Conservation (phyloP, 192 early-diverging fungal genomes). For the Ambispora gerdemannii region DNA sequence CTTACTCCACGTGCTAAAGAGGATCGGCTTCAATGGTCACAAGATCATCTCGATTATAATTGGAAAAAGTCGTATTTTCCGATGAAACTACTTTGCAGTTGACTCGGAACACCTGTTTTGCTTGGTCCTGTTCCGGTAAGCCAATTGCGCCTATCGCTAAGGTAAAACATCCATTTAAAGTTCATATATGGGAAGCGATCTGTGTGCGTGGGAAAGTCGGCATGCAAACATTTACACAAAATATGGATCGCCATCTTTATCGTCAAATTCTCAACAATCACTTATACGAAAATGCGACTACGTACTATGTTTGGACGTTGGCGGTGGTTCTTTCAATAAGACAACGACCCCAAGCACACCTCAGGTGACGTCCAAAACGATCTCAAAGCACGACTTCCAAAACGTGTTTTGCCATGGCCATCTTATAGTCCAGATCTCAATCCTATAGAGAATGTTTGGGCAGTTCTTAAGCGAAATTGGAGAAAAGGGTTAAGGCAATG, state of each 20-base stretch:
- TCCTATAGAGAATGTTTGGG: no score
- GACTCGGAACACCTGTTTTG: not conserved
- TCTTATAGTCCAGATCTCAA: slow-evolving; percentile 17
- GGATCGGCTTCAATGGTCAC: not conserved
- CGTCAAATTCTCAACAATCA: slow-evolving; percentile 14
- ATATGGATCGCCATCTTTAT: not conserved
- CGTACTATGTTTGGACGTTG: no score
- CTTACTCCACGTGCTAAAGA: no score
- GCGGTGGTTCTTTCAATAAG: not conserved
- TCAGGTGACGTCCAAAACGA: not conserved
- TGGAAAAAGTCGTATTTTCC: slow-evolving; percentile 1
- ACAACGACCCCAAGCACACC: slow-evolving; percentile 3
- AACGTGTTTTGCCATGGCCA: slow-evolving; percentile 3
- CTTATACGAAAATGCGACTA: slow-evolving; percentile 2
- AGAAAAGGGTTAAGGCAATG: not conserved
- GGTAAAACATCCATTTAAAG: slow-evolving; percentile 15
- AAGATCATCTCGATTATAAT: not conserved
- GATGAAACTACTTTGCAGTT: slow-evolving; percentile 5
- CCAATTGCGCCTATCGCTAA: not conserved
- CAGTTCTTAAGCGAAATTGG: slow-evolving; percentile 8
- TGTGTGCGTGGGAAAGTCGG: no score
- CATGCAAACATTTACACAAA: slow-evolving; percentile 2
- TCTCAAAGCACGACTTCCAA: not conserved
- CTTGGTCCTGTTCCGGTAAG: not conserved
- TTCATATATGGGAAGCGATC: not conserved